phyloP scores from a whole-genome alignment of 106 monocot species.

The Vanilla planifolia region DNA sequence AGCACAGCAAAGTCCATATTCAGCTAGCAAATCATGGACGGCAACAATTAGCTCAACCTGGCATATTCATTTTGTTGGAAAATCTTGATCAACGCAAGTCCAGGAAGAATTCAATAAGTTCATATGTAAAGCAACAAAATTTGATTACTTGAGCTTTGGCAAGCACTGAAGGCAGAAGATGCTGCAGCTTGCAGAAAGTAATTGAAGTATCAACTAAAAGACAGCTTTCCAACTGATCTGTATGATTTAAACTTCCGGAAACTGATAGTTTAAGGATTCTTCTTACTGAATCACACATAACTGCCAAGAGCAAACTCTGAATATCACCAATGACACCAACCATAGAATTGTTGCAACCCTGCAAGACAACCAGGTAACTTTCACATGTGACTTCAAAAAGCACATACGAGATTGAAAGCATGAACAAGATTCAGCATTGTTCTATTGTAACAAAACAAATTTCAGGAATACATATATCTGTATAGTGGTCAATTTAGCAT shows the following conservation, averaged over 20 bases:
- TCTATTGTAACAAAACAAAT: no score
- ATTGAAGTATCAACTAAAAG: conserved; percentile 77
- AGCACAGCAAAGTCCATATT: conserved; percentile 97
- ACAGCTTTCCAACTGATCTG: conserved; percentile 51
- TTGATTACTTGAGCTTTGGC: conserved; percentile 78
- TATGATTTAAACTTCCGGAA: conserved; percentile 26
- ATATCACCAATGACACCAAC: conserved; percentile 49
- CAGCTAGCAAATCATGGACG: conserved; percentile 90
- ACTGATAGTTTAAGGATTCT: conserved; percentile 20
- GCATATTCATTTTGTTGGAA: conserved; percentile 1
- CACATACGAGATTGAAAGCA: neutral
- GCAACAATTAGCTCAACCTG: conserved; percentile 87
- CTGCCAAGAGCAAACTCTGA: conserved; percentile 59
- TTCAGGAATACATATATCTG: no score
- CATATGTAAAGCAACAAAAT: neutral
- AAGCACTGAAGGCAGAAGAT: conserved; percentile 62
- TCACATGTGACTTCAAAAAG: no score
- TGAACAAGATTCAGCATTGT: neutral
- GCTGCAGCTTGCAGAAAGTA: conserved; percentile 91
- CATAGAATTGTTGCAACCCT: conserved; percentile 30
- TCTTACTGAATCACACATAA: conserved; percentile 52
- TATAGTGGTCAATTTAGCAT: no score
- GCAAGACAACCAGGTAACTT: no score
- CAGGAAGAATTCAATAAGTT: neutral
- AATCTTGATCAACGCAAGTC: neutral